These are phyloP conservation scores for Fusarium sp. DNA, from an alignment of 2,329 filamentous ascomycete genomes.

Conservation along the genomic window DNA sequence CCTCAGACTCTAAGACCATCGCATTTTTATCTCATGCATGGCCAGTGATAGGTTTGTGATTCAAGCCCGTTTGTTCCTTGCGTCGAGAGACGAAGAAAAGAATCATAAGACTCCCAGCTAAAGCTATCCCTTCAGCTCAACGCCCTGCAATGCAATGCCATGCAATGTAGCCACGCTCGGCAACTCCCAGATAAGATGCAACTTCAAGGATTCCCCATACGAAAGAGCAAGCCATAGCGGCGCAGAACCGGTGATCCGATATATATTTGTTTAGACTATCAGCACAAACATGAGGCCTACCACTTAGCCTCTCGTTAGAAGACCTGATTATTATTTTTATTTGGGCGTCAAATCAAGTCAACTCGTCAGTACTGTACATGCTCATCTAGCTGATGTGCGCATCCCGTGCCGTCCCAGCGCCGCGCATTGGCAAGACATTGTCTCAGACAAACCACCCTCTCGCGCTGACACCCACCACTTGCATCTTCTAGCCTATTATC, in stretches of 20 bases:
- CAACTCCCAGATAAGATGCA: conserved; percentile 10
- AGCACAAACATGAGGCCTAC: conserved; percentile 20
- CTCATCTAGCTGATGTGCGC: neutral
- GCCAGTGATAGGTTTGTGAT: neutral
- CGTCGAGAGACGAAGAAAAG: neutral
- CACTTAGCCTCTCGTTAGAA: neutral
- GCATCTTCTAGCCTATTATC: conserved; percentile 5
- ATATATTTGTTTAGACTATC: conserved; percentile 8
- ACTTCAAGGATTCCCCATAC: conserved; percentile 14
- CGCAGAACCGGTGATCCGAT: neutral
- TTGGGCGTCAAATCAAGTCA: neutral
- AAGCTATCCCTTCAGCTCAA: conserved; percentile 4
- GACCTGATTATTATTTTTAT: neutral
- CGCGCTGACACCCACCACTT: conserved; percentile 4
- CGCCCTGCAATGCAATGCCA: neutral
- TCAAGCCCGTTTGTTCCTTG: neutral
- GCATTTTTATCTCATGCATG: neutral
- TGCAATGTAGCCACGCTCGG: conserved; percentile 13
- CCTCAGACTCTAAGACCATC: neutral
- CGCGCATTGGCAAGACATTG: conserved; percentile 37
- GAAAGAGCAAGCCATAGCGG: conserved; percentile 4
- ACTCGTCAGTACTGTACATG: neutral
- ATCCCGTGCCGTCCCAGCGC: conserved; percentile 37
- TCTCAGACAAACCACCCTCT: conserved; percentile 36
- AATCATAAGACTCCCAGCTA: neutral